Evolutionary conservation across 164 flowering plant species (phyloP).

Genomic region (Platanus orientalis): DNA sequence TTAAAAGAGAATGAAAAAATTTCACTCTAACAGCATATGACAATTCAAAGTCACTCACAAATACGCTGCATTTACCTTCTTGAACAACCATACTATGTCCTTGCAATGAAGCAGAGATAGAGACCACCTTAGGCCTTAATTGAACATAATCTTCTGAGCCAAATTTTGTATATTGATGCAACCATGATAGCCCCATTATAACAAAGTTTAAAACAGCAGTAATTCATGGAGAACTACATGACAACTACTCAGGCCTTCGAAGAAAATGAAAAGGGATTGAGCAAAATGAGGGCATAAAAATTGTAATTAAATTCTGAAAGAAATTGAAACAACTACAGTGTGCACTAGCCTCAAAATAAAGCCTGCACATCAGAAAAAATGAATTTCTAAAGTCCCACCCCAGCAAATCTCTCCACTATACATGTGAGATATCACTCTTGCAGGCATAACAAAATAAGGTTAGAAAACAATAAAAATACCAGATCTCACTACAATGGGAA

Average conservation of each 20-base stretch:
- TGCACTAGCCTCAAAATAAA: conserved; percentile 22
- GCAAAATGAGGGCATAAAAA: conserved; percentile 24
- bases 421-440: conserved; percentile 47
- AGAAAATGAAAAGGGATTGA: conserved; percentile 16
- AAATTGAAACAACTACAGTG: conserved; percentile 24
- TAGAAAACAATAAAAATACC: conserved; percentile 36
- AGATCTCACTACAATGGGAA: conserved; percentile 26
- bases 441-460: conserved; percentile 57
- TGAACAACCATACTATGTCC: conserved; percentile 57
- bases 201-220: conserved; percentile 52
- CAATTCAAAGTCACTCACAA: conserved; percentile 49
- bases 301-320: conserved; percentile 22
- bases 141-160: conserved; percentile 74
- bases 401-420: conserved; percentile 50
- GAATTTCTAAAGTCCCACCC: conserved; percentile 42
- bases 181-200: conserved; percentile 45
- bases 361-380: conserved; percentile 33
- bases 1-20: conserved; percentile 34
- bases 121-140: conserved; percentile 83
- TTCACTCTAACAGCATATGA: conserved; percentile 52
- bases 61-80: conserved; percentile 82
- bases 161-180: conserved; percentile 64
- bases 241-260: conserved; percentile 38
- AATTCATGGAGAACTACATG: conserved; percentile 41
- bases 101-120: conserved; percentile 60